phyloP scores from a whole-genome alignment of 23 red algal genomes.

The Gracilaria gracilis region DNA sequence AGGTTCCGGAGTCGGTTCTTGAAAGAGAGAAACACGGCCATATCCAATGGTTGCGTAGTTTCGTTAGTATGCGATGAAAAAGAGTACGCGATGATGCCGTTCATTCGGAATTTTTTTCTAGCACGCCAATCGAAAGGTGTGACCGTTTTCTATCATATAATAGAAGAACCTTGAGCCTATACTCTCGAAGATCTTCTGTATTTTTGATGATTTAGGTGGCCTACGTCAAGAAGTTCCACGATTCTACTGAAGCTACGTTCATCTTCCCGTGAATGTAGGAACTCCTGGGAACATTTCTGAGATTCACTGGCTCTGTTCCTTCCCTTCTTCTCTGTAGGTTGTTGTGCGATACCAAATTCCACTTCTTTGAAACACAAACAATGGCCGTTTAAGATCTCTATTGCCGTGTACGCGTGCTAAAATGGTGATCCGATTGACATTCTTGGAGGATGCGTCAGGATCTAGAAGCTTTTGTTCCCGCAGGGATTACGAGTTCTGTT shows the following conservation, averaged over 20 bases:
- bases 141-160: too few relatives aligned
- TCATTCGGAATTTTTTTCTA: background rate
- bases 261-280: background rate
- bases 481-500: background rate
- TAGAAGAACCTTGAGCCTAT: background rate
- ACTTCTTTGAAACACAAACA: slow-evolving; percentile 2
- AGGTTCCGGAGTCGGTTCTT: too few relatives aligned
- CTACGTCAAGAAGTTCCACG: background rate
- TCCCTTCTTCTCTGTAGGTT: too few relatives aligned
- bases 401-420: background rate
- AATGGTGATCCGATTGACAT: background rate
- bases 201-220: background rate
- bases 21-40: background rate
- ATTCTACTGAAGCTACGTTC: background rate
- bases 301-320: background rate
- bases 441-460: background rate
- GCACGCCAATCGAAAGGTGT: background rate
- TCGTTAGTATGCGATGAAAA: slow-evolving; percentile 1
- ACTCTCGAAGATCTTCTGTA: background rate
- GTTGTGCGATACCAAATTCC: background rate
- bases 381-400: background rate
- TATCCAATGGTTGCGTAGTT: background rate
- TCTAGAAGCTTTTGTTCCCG: background rate
- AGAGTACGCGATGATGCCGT: slow-evolving; percentile 7
- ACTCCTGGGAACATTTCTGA: background rate